Conservation (phyloP, 2,329 filamentous ascomycete species). For the Cercospora sp. region DNA sequence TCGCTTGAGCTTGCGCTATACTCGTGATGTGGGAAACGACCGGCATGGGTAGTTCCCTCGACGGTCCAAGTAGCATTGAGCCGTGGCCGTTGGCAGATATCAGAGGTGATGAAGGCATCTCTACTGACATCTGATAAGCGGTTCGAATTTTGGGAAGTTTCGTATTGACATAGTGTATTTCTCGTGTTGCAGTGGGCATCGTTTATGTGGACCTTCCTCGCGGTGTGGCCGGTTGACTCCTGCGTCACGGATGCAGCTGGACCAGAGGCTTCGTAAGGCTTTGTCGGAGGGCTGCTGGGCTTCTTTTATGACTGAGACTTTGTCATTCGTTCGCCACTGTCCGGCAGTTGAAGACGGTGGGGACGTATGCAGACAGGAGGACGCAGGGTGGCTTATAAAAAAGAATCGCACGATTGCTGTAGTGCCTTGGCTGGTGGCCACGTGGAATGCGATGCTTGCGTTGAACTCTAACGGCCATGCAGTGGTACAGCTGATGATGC, state of each 20-base stretch:
- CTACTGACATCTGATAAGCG: conserved; percentile 18
- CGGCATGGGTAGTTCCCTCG: conserved; percentile 38
- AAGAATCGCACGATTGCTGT: conserved; percentile 21
- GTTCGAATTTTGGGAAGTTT: conserved; percentile 25
- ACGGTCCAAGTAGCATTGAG: conserved; percentile 18
- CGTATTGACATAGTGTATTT: conserved; percentile 21
- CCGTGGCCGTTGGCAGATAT: conserved; percentile 13
- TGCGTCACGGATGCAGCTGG: conserved; percentile 4
- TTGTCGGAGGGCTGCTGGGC: neutral
- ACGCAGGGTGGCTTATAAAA: neutral
- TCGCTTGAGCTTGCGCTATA: conserved; percentile 37
- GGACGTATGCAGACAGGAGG: conserved; percentile 2
- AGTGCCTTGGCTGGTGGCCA: conserved; percentile 21
- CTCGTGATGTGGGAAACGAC: conserved; percentile 31
- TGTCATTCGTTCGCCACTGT: conserved; percentile 14
- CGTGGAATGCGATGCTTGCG: conserved; percentile 19
- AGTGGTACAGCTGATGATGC: neutral
- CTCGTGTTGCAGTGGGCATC: conserved; percentile 27
- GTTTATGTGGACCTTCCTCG: neutral
- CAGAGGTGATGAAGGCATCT: conserved; percentile 17
- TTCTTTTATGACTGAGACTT: neutral
- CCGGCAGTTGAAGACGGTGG: conserved; percentile 6
- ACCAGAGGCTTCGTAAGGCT: neutral
- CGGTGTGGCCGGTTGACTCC: conserved; percentile 3
- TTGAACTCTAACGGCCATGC: neutral